Percentiles rank a stretch among this genome's conserved stretches.
These are phyloP conservation scores for Solidago caesia DNA, from an alignment of 129 eudicot species.

Conservation along the genomic window DNA sequence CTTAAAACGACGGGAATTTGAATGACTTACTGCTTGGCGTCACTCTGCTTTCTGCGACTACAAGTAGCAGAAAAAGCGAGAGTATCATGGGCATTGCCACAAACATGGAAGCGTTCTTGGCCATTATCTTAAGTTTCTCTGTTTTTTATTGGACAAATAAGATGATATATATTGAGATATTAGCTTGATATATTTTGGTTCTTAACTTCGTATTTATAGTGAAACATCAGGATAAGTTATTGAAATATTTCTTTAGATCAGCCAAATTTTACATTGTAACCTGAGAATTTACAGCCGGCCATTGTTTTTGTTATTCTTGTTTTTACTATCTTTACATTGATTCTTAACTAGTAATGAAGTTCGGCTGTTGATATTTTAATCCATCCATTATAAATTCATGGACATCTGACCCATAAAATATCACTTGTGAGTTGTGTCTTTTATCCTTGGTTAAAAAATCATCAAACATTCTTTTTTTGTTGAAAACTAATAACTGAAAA, in stretches of 20 bases:
- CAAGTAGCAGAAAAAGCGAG: slow-evolving; percentile 22
- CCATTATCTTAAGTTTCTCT: slow-evolving; percentile 4
- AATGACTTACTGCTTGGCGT: slow-evolving; percentile 11
- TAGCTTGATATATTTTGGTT: background rate
- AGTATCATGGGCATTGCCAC: slow-evolving; percentile 10
- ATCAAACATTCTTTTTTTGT: too few relatives aligned
- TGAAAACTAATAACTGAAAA: too few relatives aligned
- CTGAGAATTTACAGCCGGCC: slow-evolving; percentile 16
- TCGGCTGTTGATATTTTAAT: too few relatives aligned
- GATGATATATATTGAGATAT: background rate
- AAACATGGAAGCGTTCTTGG: slow-evolving; percentile 22
- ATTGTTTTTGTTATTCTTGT: slow-evolving; percentile 1
- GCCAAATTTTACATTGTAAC: slow-evolving; percentile 14
- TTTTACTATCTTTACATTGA: background rate
- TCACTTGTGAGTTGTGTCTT: too few relatives aligned
- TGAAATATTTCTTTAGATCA: background rate
- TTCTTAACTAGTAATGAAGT: too few relatives aligned
- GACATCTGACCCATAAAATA: too few relatives aligned
- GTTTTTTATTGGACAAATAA: background rate
- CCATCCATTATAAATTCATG: too few relatives aligned
- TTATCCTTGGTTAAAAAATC: too few relatives aligned
- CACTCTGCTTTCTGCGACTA: slow-evolving; percentile 18
- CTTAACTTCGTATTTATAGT: background rate
- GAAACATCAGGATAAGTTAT: background rate
- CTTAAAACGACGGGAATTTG: background rate